Conservation (phyloP, 495 filamentous ascomycete species). For the Cairneyella variabilis region DNA sequence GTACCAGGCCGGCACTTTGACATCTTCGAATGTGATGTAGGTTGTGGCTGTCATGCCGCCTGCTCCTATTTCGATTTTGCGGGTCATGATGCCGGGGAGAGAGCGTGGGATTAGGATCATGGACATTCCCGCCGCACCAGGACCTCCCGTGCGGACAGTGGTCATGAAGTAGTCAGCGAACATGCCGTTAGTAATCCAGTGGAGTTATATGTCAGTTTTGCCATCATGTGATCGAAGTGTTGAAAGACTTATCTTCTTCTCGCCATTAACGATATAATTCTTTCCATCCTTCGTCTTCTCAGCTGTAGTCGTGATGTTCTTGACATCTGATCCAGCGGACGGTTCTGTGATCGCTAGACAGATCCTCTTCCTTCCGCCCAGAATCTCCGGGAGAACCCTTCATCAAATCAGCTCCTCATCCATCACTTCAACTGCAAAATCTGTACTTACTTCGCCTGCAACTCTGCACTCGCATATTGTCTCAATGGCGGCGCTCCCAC, state of each 20-base stretch:
- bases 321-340: conserved; percentile 78
- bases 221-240: neutral
- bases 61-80: conserved; percentile 96
- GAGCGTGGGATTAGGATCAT: conserved; percentile 60
- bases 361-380: conserved; percentile 90
- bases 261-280: conserved; percentile 97
- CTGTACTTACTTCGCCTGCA: conserved; percentile 11
- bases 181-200: conserved; percentile 95
- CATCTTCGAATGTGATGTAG: conserved; percentile 95
- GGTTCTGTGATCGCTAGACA: conserved; percentile 83
- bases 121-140: conserved; percentile 84
- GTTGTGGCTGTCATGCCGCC: conserved; percentile 91
- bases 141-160: conserved; percentile 79
- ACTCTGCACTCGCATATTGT: conserved; percentile 11
- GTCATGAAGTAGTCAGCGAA: conserved; percentile 96
- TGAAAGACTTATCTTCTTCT: conserved; percentile 65
- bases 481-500: conserved; percentile 17
- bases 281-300: conserved; percentile 91
- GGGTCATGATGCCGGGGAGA: conserved; percentile 80
- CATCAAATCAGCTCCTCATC: neutral
- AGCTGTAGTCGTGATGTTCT: conserved; percentile 88
- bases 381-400: conserved; percentile 67
- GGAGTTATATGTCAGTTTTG: neutral
- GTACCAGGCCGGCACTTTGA: conserved; percentile 97
- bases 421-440: neutral